A percentile compares a stretch with the other conserved stretches of the same genome.
These are phyloP conservation scores for Pseudogymnoascus sp. DNA, from an alignment of 2,329 filamentous ascomycete genomes.

Conservation along the genomic window DNA sequence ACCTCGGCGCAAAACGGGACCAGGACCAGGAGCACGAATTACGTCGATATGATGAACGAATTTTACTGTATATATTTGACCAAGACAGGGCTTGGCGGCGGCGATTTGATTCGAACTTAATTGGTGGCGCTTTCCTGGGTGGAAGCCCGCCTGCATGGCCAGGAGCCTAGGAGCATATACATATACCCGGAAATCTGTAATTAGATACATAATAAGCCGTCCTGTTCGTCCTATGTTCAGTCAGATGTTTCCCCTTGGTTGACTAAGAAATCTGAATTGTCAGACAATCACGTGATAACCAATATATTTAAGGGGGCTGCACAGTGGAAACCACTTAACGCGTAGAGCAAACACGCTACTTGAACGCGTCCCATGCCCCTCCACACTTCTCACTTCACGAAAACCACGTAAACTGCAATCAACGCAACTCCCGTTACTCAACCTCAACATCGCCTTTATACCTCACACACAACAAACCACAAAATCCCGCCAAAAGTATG, in stretches of 20 bases:
- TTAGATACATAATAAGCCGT: neutral
- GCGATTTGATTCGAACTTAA: neutral
- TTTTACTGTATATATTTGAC: constrained; percentile 4
- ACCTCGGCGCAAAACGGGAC: constrained; percentile 29
- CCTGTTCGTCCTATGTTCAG: neutral
- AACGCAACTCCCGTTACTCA: neutral
- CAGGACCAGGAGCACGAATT: constrained; percentile 20
- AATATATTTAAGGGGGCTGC: neutral
- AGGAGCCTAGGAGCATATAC: constrained; percentile 1
- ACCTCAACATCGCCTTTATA: neutral
- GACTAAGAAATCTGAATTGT: neutral
- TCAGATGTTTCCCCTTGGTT: neutral
- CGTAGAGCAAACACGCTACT: constrained; percentile 8
- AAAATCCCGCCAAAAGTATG: constrained; percentile 2
- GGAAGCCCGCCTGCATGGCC: neutral
- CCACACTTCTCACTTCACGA: constrained; percentile 6
- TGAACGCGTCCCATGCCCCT: constrained; percentile 8
- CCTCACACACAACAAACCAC: constrained; percentile 8
- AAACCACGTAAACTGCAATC: constrained; percentile 6
- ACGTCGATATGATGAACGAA: constrained; percentile 28
- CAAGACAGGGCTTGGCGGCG: neutral
- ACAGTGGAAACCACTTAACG: constrained; percentile 9
- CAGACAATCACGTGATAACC: neutral
- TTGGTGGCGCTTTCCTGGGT: neutral
- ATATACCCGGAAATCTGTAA: neutral